Base-by-base conservation (phyloP, 495 filamentous ascomycete species). In the Diplogelasinospora grovesii region DNA sequence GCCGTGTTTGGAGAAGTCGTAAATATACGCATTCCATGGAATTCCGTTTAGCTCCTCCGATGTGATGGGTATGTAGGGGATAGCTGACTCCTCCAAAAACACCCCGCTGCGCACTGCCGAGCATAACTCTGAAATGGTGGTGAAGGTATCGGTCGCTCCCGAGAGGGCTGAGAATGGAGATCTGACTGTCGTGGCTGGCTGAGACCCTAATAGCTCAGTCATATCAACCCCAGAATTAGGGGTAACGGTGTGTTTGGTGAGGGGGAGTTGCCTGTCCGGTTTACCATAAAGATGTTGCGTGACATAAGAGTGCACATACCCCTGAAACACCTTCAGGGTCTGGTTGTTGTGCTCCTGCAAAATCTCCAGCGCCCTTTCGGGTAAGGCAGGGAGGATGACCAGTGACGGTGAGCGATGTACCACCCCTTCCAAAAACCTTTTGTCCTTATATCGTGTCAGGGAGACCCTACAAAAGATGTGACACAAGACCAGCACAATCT, bases 1-100 rank as follows among this genome's bases (percentile, higher is more conserved):
- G 4, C 83, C 85, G 45, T 89, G 75, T 53, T 74, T 78, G 72
- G 72, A 86, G 58, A 86, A 89, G 49, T 88, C 83, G 36, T 78
- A 75, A 7, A 89, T 61, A 46, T 86, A 86, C 0, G 81, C 81
- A 49, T 89, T 88, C 32, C 81, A 53, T 48, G 13, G 73, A 63
- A n/a, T 57, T 32, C 11, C 57, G 56, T 4, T 25, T 18, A 56
- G 54, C 38, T 78, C 70, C 19, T 78, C 67, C 0, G 77, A 70
- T 39, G 69, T 66, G 4, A 81, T 52, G 18, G 68, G 65, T 1
- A 88, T 55, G 58, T 81, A 73, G 0, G 85, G 85, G 20, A 89
- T 71, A 9, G 79, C 79, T 5, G 81, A 66, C 49, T 80, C 70
- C 54, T 89, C 85, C 0, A 89, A 66, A 57, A 84, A 86, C 3